Base-by-base conservation (phyloP, 2,329 filamentous ascomycete genomes). In the Rutstroemia sp. region DNA sequence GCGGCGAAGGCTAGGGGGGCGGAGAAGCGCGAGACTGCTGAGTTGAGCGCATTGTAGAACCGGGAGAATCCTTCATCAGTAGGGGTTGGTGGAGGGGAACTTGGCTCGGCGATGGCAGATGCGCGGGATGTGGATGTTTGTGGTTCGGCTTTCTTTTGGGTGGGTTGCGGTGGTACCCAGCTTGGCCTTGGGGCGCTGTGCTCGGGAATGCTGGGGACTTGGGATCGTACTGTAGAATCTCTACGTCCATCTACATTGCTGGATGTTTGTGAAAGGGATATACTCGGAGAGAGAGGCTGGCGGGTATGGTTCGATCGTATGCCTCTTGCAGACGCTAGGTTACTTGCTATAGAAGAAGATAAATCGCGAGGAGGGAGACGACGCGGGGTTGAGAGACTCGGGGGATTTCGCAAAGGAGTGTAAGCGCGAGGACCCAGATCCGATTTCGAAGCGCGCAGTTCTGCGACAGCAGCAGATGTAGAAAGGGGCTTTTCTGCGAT, bases 11-110 rank as follows among this genome's bases (percentile, higher is more conserved):
- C 92, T 30, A 99, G 77, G 1, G 92, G 92, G 0, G 92, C 91
- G 0, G 92, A 95, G 12, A 97, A 82, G 64, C 86, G 88, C 59
- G 90, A 94, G 67, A 97, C 89, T 49, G 96, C 81, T 54, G 82
- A 90, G 55, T 92, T 91, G 66, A 96, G 96, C 1, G 90, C 91
- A 58, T 81, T 92, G 73, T 97, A 99, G 73, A 97, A 99, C 54
- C 85, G 83, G 6, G 89, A 83, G 69, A 96, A 99, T 5, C 89
- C 86, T 56, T 92, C 91, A 34, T 95, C 90, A 1, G 73, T 66
- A 6, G 63, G 72, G 74, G 59, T 57, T 37, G 54, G 58, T 37
- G 58, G 69, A 60, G 21, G 59, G 60, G 61, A 59, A 34, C 59
- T 53, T 16, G 64, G 51, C 53, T 59, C 63, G 5, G 66, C 65